A percentile compares a stretch with the other conserved stretches of the same genome.
Evolutionary conservation across 805 yeast genomes (phyloP).

Genomic region (Wickerhamomyces kurtzmanii): DNA sequence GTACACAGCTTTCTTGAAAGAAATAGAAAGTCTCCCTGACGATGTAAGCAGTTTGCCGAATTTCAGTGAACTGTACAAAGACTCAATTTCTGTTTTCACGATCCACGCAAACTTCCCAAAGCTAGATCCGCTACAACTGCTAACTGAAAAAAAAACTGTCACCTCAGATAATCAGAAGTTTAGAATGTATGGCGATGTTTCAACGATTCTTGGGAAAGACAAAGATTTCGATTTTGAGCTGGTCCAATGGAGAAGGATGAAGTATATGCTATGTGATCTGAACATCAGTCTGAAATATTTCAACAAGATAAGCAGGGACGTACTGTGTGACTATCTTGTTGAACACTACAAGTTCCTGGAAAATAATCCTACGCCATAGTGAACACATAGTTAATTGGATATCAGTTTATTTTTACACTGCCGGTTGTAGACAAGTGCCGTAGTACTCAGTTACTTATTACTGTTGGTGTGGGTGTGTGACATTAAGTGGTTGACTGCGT

Average conservation of each 20-base stretch:
- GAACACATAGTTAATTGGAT: too few species aligned
- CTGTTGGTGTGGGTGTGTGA: too few species aligned
- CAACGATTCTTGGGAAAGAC: constrained; percentile 21
- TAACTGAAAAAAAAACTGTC: constrained; percentile 1
- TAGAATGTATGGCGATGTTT: constrained; percentile 15
- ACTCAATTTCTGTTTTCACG: constrained; percentile 19
- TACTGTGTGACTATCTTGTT: constrained; percentile 36
- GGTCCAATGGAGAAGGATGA: constrained; percentile 47
- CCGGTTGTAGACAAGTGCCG: too few species aligned
- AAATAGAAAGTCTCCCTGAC: neutral
- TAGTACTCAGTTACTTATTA: too few species aligned
- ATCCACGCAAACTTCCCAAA: constrained; percentile 28
- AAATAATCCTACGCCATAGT: too few species aligned
- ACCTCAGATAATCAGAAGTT: constrained; percentile 9
- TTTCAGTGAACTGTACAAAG: constrained; percentile 5
- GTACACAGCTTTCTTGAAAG: constrained; percentile 2
- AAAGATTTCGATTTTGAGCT: constrained; percentile 47
- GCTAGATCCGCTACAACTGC: constrained; percentile 21
- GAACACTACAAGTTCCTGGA: constrained; percentile 33
- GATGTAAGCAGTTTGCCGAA: too few species aligned
- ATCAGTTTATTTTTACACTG: too few species aligned
- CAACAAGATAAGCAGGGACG: constrained; percentile 27
- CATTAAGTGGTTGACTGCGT: too few species aligned
- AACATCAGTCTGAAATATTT: constrained; percentile 35
- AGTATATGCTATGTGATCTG: constrained; percentile 39